Percentiles rank a stretch among this genome's conserved stretches.
phyloP scores from a whole-genome alignment of 2,329 filamentous ascomycete genomes.

The Atkinsonella hypoxylon region DNA sequence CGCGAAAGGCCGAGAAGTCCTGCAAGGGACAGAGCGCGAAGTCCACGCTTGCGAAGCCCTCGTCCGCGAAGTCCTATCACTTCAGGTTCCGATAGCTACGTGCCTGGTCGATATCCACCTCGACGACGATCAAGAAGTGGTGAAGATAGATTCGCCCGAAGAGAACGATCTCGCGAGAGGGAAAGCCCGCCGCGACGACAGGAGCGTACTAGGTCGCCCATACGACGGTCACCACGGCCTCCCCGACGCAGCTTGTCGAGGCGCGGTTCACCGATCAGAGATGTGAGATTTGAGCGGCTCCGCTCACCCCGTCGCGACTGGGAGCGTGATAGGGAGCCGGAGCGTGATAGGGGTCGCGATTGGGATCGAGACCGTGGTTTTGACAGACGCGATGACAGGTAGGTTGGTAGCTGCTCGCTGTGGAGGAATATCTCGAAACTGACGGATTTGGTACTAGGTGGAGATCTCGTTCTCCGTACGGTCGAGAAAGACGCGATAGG shows the following conservation, averaged over 20 bases:
- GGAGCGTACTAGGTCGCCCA: slow-evolving; percentile 24
- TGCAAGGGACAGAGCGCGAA: slow-evolving; percentile 17
- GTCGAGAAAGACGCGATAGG: slow-evolving; percentile 31
- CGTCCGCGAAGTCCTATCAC: slow-evolving; percentile 26
- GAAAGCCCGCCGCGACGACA: slow-evolving; percentile 25
- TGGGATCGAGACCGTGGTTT: slow-evolving; percentile 21
- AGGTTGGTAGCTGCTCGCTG: background rate
- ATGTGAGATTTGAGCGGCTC: slow-evolving; percentile 26
- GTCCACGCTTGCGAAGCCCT: slow-evolving; percentile 27
- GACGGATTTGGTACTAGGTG: slow-evolving; percentile 25
- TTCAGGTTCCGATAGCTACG: slow-evolving; percentile 31
- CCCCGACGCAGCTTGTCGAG: slow-evolving; percentile 26
- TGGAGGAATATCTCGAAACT: slow-evolving; percentile 5
- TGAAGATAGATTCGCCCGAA: slow-evolving; percentile 27
- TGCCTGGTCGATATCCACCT: slow-evolving; percentile 30
- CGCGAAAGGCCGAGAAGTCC: slow-evolving; percentile 14
- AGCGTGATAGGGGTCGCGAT: slow-evolving; percentile 21
- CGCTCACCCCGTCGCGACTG: slow-evolving; percentile 26
- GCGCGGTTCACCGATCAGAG: slow-evolving; percentile 23
- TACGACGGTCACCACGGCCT: slow-evolving; percentile 23
- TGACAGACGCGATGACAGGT: slow-evolving; percentile 32
- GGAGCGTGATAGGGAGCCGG: slow-evolving; percentile 21
- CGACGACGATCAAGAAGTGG: slow-evolving; percentile 30
- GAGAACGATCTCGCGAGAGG: slow-evolving; percentile 29
- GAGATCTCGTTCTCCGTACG: slow-evolving; percentile 42